Base-by-base conservation (phyloP, 495 filamentous ascomycete species). In the Talaromyces ruber region DNA sequence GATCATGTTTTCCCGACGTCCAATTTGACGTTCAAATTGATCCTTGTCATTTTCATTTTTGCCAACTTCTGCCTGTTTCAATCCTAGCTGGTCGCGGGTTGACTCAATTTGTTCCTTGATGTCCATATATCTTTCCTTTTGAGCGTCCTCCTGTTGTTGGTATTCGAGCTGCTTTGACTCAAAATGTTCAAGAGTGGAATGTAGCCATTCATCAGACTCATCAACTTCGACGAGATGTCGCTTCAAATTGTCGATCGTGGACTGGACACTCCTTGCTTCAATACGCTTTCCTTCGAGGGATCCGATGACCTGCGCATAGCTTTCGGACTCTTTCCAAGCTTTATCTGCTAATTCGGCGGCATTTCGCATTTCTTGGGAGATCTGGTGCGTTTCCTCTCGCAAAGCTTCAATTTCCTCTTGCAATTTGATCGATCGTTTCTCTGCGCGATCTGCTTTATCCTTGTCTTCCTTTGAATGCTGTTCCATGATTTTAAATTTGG, bases 21-120 rank as follows among this genome's bases (percentile, higher is more conserved):
- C 76, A 5, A 96, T 67, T 57, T 96, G 88, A 11, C 85, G 84
- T 68, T 97, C 91, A 66, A 93, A 92, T 64, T 88, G 88, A 67
- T 87, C 86, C 71, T 92, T 90, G 70, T 97, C 86, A 7, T 93
- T 92, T 71, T 94, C 85, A 67, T 86, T 85, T 67, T 87, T 91
- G 29, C 94, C 94, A 66, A 86, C 81, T 70, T 97, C 94, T 14
- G 86, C 84, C 52, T 91, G 85, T 72, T 96, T 97, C 43, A 76
- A 72, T 3, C 85, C 85, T 26, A 93, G 75, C 8, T 78, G 68
- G 24, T 78, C 72, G 7, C 88, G 85, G 39, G 74, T 71, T 1
- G 73, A 67, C 52, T 88, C 83, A 4, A 93, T 83, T 24, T 83
- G 81, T 16, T 78, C 72, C 57, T 84, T 82, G 16, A 95, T 79